A percentile compares a stretch with the other conserved stretches of the same genome.
Evolutionary conservation across 352 stramenopile species (phyloP).

Genomic region (Globisporangium takayamanum): DNA sequence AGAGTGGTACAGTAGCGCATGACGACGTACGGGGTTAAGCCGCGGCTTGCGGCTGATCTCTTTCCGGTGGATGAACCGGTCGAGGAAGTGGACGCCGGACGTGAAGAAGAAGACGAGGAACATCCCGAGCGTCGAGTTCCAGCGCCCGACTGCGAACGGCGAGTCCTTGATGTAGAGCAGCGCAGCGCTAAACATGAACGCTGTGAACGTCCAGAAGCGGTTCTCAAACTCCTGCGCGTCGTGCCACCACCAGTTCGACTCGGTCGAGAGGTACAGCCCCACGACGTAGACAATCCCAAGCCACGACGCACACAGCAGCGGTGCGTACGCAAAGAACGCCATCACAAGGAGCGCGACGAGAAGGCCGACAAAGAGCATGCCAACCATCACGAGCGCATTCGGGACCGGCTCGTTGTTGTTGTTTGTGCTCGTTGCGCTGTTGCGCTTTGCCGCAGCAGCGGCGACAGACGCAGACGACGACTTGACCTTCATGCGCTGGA

Average conservation of each 20-base stretch:
- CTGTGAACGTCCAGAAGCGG: conserved; percentile 95
- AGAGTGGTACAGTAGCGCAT: background rate
- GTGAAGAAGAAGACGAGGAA: conserved; percentile 80
- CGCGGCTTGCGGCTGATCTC: conserved; percentile 58
- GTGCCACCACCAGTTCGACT: conserved; percentile 83
- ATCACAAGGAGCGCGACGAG: conserved; percentile 61
- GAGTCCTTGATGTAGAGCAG: conserved; percentile 94
- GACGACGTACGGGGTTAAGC: conserved; percentile 30
- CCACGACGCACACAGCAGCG: conserved; percentile 73
- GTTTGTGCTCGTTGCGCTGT: conserved; percentile 6
- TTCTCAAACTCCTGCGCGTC: conserved; percentile 95
- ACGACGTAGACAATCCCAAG: conserved; percentile 81
- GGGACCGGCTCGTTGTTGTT: conserved; percentile 30
- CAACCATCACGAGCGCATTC: conserved; percentile 65
- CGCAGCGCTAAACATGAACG: conserved; percentile 89
- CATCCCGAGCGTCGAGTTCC: conserved; percentile 64
- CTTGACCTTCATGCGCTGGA: conserved; percentile 34
- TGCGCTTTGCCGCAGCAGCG: background rate
- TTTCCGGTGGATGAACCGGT: conserved; percentile 72
- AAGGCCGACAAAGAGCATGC: conserved; percentile 59
- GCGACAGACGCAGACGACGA: conserved; percentile 8
- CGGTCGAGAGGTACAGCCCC: conserved; percentile 71
- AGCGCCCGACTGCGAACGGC: conserved; percentile 74
- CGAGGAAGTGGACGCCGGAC: conserved; percentile 70
- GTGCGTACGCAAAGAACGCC: conserved; percentile 78